Conservation (phyloP, 495 filamentous ascomycete species). For the Penicillium canescens region DNA sequence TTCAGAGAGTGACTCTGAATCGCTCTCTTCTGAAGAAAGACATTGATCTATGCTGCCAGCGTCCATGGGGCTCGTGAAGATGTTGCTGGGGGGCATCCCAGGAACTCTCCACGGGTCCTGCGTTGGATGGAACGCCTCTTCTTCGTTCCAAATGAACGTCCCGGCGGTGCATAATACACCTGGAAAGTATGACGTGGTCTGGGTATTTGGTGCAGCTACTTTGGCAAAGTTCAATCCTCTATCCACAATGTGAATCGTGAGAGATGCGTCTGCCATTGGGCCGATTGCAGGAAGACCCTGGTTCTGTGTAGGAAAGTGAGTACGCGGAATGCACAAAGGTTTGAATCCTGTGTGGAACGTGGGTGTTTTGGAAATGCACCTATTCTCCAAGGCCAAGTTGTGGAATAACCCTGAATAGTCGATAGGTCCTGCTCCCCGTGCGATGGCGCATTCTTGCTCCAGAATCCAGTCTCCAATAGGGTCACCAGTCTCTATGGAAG, state of each 20-base stretch:
- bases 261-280: neutral
- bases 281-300: neutral
- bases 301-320: neutral
- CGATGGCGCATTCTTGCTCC: neutral
- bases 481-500: neutral
- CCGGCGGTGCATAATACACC: neutral
- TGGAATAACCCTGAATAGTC: too few relatives aligned
- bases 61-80: neutral
- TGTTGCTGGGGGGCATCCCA: constrained; percentile 4
- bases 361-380: too few relatives aligned
- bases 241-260: neutral
- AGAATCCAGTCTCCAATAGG: neutral
- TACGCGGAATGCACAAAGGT: too few relatives aligned
- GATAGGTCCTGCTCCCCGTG: too few relatives aligned
- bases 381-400: too few relatives aligned
- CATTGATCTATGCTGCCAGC: neutral
- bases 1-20: neutral
- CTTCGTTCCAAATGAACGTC: neutral
- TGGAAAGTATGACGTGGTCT: neutral
- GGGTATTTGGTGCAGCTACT: neutral
- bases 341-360: neutral
- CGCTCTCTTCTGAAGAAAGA: neutral
- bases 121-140: neutral
- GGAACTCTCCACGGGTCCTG: constrained; percentile 1
- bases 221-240: neutral